Conservation (phyloP, 1,284 basidiomycete genomes). For the Trametes polyzona region DNA sequence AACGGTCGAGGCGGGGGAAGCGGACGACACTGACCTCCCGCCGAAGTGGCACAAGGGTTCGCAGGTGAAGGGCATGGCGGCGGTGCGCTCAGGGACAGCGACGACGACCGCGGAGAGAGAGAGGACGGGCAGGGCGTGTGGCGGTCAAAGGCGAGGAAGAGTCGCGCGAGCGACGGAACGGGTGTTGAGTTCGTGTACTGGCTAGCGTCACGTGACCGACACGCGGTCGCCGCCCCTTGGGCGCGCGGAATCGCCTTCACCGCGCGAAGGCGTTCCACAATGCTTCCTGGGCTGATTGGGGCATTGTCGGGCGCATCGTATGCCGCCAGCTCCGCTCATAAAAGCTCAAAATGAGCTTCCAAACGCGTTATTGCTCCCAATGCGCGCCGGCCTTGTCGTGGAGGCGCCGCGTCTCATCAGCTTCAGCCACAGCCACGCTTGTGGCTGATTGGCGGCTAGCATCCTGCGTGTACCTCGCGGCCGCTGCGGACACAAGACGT, state of each 20-base stretch:
- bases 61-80: conserved; percentile 49
- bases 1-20: conserved; percentile 13
- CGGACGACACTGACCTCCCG: conserved; percentile 55
- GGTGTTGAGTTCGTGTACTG: conserved; percentile 29
- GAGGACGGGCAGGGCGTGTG: conserved; percentile 13
- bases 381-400: neutral
- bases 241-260: conserved; percentile 22
- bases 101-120: conserved; percentile 15
- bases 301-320: neutral
- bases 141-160: conserved; percentile 17
- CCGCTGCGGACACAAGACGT: neutral
- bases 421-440: conserved; percentile 9
- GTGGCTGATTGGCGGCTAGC: conserved; percentile 5
- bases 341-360: neutral
- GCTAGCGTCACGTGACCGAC: conserved; percentile 35
- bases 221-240: conserved; percentile 28
- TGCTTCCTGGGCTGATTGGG: neutral
- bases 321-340: neutral
- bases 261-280: conserved; percentile 9
- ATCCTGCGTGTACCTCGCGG: neutral
- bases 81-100: neutral
- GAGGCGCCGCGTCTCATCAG: neutral
- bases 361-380: neutral
- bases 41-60: conserved; percentile 78
- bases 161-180: conserved; percentile 23